These are phyloP conservation scores for Solanum hybrid DNA, from an alignment of 305 asterid species.

Conservation along the genomic window DNA sequence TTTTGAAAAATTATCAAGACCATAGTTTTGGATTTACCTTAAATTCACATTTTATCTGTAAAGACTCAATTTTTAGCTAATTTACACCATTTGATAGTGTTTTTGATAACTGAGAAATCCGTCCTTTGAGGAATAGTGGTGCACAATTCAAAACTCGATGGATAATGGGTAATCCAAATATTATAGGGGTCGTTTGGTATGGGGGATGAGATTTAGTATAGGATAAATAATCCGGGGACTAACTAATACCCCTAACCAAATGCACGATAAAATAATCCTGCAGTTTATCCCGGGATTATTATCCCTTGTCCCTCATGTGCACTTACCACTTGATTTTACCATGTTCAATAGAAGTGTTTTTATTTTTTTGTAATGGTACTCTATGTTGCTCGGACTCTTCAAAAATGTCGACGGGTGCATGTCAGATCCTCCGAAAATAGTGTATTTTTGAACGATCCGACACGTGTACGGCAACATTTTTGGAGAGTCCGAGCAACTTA, in stretches of 20 bases:
- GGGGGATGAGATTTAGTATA: neutral
- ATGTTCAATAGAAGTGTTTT: neutral
- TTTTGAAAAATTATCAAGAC: neutral
- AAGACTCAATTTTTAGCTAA: neutral
- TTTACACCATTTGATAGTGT: neutral
- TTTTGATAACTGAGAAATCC: neutral
- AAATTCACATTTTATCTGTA: neutral
- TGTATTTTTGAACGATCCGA: neutral
- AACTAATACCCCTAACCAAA: neutral
- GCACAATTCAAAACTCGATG: neutral
- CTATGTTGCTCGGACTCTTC: neutral
- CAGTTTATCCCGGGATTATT: neutral
- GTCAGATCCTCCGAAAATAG: too few relatives aligned
- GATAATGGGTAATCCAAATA: neutral
- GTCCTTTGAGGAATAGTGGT: neutral
- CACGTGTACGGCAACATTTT: neutral
- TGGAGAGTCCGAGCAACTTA: neutral
- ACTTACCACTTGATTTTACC: neutral
- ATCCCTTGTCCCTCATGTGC: neutral
- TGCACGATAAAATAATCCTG: neutral
- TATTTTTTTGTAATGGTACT: neutral
- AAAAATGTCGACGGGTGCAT: neutral
- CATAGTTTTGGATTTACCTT: neutral
- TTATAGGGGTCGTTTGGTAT: neutral
- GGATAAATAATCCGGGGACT: neutral